Evolutionary conservation across 2,329 filamentous ascomycete genomes (phyloP).

Genomic region (Colletotrichum sp.): DNA sequence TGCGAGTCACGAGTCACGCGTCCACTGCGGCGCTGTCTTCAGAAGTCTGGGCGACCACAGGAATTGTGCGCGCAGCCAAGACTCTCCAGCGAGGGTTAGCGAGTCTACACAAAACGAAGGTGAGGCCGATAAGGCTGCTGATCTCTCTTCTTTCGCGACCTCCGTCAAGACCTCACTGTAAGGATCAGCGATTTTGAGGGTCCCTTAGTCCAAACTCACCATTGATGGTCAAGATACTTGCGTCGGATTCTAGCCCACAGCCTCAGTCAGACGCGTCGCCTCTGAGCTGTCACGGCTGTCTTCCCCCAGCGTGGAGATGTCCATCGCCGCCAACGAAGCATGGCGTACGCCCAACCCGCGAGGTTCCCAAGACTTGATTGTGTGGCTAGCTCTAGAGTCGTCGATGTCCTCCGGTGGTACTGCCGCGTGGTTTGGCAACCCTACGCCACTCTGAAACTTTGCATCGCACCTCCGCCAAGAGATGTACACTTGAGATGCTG

Average conservation of each 20-base stretch:
- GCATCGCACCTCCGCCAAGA: not conserved
- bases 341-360: not conserved
- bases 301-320: not conserved
- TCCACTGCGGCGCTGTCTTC: not conserved
- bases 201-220: not conserved
- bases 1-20: conserved; percentile 1
- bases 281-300: not conserved
- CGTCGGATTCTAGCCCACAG: not conserved
- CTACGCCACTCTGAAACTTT: not conserved
- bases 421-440: not conserved
- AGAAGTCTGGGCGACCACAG: not conserved
- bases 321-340: not conserved
- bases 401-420: not conserved
- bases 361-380: not conserved
- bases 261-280: not conserved
- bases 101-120: conserved; percentile 2
- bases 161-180: not conserved
- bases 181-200: not conserved
- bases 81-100: not conserved
- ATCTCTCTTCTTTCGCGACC: not conserved
- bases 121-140: not conserved
- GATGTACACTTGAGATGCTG: not conserved
- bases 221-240: not conserved
- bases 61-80: conserved; percentile 1
- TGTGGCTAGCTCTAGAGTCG: not conserved